Evolutionary conservation across 768 basidiomycete species (phyloP).

Genomic region (Lactifluus echinatus): DNA sequence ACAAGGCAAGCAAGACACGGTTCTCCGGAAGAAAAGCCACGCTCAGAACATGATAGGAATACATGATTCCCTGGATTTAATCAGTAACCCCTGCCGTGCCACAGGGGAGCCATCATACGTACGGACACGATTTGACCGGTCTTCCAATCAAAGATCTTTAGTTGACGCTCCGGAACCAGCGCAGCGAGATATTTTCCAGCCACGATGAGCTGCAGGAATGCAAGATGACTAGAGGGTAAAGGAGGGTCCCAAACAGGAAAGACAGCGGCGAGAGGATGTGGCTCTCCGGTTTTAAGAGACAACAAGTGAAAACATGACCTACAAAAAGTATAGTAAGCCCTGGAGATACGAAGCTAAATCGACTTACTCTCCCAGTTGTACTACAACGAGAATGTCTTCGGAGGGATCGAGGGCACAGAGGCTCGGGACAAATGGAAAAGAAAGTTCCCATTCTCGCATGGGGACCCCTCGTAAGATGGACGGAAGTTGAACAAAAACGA

Average conservation of each 20-base stretch:
- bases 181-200: not conserved
- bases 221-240: too few species aligned
- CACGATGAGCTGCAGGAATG: not conserved
- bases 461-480: not conserved
- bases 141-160: conserved; percentile 8
- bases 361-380: not conserved
- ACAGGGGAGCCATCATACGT: not conserved
- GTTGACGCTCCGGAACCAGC: not conserved
- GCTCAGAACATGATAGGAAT: not conserved
- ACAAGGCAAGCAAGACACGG: not conserved
- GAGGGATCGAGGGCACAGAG: not conserved
- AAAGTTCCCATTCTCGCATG: conserved; percentile 4
- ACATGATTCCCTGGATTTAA: not conserved
- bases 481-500: not conserved
- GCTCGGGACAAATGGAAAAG: not conserved
- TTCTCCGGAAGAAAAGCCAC: not conserved
- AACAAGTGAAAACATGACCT: not conserved
- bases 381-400: conserved; percentile 3
- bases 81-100: not conserved
- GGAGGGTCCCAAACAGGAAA: not conserved
- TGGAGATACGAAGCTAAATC: not conserved
- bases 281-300: conserved; percentile 6
- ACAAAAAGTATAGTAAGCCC: not conserved
- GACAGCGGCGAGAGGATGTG: not conserved
- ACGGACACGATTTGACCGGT: conserved; percentile 3